A percentile compares a stretch with the other conserved stretches of the same genome.
Conservation (phyloP, 2,329 filamentous ascomycete species). For the Arthrocladium fulminans region DNA sequence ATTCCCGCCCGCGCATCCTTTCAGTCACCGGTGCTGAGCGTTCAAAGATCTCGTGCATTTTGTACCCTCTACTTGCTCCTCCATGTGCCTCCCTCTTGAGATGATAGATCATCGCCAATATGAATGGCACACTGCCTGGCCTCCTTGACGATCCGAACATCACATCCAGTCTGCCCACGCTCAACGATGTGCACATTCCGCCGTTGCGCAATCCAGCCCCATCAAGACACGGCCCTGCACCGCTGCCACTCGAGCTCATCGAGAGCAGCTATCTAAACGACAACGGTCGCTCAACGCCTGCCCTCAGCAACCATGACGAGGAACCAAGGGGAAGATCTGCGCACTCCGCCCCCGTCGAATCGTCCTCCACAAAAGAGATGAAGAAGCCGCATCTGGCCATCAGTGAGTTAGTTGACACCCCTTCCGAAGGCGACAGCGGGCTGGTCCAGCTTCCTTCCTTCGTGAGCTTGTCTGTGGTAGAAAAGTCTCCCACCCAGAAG, state of each 20-base stretch:
- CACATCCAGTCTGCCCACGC: conserved; percentile 34
- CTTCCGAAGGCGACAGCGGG: conserved; percentile 30
- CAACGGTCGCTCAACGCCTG: conserved; percentile 15
- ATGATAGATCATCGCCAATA: conserved; percentile 18
- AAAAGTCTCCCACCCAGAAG: conserved; percentile 27
- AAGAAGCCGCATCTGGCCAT: conserved; percentile 25
- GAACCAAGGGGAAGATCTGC: conserved; percentile 8
- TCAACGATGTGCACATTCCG: conserved; percentile 37
- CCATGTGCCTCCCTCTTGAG: conserved; percentile 7
- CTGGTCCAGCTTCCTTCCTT: conserved; percentile 34
- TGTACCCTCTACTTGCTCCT: background rate
- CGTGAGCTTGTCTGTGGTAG: conserved; percentile 39
- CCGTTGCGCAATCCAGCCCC: conserved; percentile 40
- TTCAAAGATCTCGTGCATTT: background rate
- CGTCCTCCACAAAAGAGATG: conserved; percentile 14
- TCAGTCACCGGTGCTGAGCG: background rate
- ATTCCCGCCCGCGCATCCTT: background rate
- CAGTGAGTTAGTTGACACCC: conserved; percentile 28
- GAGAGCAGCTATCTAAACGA: conserved; percentile 29
- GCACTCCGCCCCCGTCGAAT: background rate
- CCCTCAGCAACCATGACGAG: conserved; percentile 11
- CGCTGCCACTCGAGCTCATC: conserved; percentile 38
- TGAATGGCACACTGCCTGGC: conserved; percentile 25
- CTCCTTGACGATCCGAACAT: conserved; percentile 34
- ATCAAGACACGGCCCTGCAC: conserved; percentile 32